Conservation (phyloP, 176 grass and related monocot genomes). For the Oryza coarctata region DNA sequence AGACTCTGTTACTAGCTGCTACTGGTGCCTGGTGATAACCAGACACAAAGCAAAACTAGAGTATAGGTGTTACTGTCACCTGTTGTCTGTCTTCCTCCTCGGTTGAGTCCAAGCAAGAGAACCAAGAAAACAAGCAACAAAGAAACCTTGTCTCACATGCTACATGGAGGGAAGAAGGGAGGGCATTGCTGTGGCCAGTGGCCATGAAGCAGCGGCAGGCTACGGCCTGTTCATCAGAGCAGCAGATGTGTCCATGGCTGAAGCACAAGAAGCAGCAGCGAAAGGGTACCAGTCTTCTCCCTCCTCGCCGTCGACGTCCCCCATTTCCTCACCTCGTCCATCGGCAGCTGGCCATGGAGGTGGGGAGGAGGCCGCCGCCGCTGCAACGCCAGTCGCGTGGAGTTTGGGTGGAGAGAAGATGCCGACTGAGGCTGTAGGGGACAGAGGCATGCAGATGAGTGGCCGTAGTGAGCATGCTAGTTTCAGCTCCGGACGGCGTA, state of each 20-base stretch:
- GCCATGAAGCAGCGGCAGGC: constrained; percentile 30
- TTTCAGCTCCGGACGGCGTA: constrained; percentile 52
- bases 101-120: constrained; percentile 5
- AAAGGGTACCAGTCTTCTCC: constrained; percentile 46
- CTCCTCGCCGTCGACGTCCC: constrained; percentile 60
- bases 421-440: constrained; percentile 6
- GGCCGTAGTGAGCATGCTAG: constrained; percentile 34
- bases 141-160: constrained; percentile 3
- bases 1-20: constrained; percentile 1
- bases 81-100: constrained; percentile 27
- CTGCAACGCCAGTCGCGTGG: constrained; percentile 32
- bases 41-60: constrained; percentile 40
- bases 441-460: constrained; percentile 29
- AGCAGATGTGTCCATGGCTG: constrained; percentile 28
- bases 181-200: constrained; percentile 35
- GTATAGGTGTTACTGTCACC: constrained; percentile 10
- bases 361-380: not conserved
- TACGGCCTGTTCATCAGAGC: constrained; percentile 24
- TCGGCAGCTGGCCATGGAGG: constrained; percentile 6
- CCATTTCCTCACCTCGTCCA: constrained; percentile 49
- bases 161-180: constrained; percentile 49
- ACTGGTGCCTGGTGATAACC: constrained; percentile 37
- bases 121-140: constrained; percentile 22
- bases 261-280: constrained; percentile 28
- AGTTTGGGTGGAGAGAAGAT: not conserved